Percentiles rank a stretch among this genome's conserved stretches.
phyloP scores from a whole-genome alignment of 495 filamentous ascomycete genomes.

The Pyrenula massariospora region DNA sequence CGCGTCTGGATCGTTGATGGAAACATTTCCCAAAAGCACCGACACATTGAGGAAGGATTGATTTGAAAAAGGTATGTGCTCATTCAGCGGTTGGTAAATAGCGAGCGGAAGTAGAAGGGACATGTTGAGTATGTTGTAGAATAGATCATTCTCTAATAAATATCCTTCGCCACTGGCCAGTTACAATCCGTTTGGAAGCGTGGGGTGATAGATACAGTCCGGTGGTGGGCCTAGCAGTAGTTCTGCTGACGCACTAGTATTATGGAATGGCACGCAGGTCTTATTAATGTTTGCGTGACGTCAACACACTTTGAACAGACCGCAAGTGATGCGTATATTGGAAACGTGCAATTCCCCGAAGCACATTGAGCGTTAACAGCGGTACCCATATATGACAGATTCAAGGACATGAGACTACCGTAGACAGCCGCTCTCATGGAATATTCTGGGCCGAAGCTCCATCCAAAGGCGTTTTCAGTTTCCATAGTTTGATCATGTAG shows the following conservation, averaged over 20 bases:
- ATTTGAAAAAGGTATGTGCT: background rate
- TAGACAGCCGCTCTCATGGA: background rate
- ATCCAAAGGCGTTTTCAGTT: background rate
- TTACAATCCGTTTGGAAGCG: background rate
- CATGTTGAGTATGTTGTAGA: background rate
- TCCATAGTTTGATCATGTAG: background rate
- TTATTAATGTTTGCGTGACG: conserved; percentile 10
- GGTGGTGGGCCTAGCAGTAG: too few relatives aligned
- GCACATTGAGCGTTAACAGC: conserved; percentile 19
- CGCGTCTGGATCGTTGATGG: background rate
- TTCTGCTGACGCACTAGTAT: background rate
- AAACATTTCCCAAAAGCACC: background rate
- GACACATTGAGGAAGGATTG: background rate
- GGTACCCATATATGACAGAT: background rate
- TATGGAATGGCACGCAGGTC: background rate
- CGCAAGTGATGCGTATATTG: conserved; percentile 29
- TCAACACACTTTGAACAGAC: conserved; percentile 29
- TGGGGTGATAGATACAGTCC: background rate
- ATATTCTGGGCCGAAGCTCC: background rate
- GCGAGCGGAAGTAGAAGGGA: background rate
- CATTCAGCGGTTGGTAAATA: background rate
- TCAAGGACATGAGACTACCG: background rate
- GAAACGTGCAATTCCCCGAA: conserved; percentile 32
- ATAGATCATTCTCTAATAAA: too few relatives aligned
- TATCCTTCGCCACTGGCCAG: background rate